Conservation (phyloP, 257 asterid species). For the Salvia hispanica region DNA sequence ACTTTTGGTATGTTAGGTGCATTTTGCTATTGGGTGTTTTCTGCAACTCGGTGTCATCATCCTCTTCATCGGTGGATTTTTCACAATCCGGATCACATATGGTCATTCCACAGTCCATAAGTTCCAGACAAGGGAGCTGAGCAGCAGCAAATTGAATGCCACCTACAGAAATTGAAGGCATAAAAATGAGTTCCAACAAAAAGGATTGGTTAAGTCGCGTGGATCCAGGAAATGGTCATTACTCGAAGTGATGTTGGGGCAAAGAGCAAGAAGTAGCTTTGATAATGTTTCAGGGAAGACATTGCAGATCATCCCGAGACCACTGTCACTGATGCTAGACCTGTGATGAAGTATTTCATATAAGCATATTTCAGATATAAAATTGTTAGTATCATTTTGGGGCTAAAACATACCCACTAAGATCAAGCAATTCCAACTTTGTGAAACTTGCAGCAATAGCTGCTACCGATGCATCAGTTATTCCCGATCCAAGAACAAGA, state of each 20-base stretch:
- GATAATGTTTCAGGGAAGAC: constrained; percentile 78
- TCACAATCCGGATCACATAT: constrained; percentile 62
- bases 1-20: constrained; percentile 77
- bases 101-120: constrained; percentile 97
- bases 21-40: constrained; percentile 57
- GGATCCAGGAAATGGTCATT: constrained; percentile 36
- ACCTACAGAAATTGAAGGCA: constrained; percentile 47
- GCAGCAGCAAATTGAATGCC: constrained; percentile 97
- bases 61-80: constrained; percentile 41
- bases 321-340: constrained; percentile 92
- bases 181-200: constrained; percentile 3
- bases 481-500: constrained; percentile 87
- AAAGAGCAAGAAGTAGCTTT: constrained; percentile 87
- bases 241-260: constrained; percentile 97
- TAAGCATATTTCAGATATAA: background rate
- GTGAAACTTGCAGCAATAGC: constrained; percentile 85
- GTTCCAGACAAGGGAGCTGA: constrained; percentile 78
- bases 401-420: constrained; percentile 79
- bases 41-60: constrained; percentile 39
- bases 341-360: constrained; percentile 37
- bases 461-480: constrained; percentile 97
- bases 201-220: background rate
- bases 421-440: constrained; percentile 85
- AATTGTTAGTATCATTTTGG: constrained; percentile 4
- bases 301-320: constrained; percentile 97